Conservation (phyloP, 352 stramenopile species). For the Pythium aristosporum region DNA sequence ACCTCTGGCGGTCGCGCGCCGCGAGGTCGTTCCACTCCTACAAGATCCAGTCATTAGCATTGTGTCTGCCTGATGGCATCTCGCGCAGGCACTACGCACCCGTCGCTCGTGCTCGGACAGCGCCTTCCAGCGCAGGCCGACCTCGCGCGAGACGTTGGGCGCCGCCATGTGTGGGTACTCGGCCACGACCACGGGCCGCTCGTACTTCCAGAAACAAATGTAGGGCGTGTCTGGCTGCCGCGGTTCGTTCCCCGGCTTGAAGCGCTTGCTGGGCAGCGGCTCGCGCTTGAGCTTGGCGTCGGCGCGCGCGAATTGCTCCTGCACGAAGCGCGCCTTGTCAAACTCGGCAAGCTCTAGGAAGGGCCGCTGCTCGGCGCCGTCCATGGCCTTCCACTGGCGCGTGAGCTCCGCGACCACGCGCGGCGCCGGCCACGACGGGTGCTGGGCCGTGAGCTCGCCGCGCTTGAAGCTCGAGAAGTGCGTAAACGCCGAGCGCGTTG, state of each 20-base stretch:
- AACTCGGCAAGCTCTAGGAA: conserved; percentile 62
- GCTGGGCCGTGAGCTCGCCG: conserved; percentile 27
- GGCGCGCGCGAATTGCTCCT: conserved; percentile 21
- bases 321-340: conserved; percentile 51
- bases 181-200: conserved; percentile 38
- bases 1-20: conserved; percentile 45
- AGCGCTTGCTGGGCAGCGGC: conserved; percentile 29
- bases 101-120: conserved; percentile 38
- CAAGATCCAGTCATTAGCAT: no score
- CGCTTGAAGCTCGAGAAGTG: conserved; percentile 48
- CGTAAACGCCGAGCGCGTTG: conserved; percentile 45
- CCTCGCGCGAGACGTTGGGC: conserved; percentile 45
- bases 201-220: conserved; percentile 64
- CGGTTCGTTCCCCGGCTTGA: conserved; percentile 42
- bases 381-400: conserved; percentile 50
- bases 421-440: conserved; percentile 46
- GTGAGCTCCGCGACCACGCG: conserved; percentile 49
- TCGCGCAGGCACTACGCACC: conserved; percentile 6
- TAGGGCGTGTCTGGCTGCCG: conserved; percentile 61
- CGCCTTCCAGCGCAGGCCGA: conserved; percentile 49
- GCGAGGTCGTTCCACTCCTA: conserved; percentile 49
- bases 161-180: conserved; percentile 40
- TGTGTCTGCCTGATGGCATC: no score
- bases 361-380: conserved; percentile 37
- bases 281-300: neutral